These are phyloP conservation scores for Chiua sp. DNA, from an alignment of 1,284 basidiomycete genomes.

Conservation along the genomic window DNA sequence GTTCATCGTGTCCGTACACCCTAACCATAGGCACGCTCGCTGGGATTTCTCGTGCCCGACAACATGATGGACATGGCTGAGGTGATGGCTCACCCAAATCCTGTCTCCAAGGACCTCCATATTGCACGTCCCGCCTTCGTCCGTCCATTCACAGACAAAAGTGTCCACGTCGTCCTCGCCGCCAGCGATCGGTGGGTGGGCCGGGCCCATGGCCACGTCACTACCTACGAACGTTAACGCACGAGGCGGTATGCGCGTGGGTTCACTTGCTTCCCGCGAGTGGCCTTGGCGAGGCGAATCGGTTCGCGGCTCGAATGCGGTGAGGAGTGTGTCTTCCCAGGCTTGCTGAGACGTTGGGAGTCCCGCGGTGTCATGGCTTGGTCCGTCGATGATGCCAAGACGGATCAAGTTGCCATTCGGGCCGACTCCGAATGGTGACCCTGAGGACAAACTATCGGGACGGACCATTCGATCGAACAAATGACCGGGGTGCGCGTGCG, in stretches of 20 bases:
- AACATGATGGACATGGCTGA: constrained; percentile 23
- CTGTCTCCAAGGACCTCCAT: constrained; percentile 25
- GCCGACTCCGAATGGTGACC: neutral
- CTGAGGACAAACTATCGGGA: neutral
- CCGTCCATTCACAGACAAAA: constrained; percentile 31
- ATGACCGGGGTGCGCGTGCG: neutral
- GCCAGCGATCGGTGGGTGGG: neutral
- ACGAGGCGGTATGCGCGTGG: neutral
- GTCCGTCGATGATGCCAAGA: neutral
- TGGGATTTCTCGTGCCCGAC: constrained; percentile 24
- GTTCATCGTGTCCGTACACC: constrained; percentile 32
- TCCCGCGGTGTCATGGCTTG: neutral
- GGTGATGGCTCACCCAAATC: constrained; percentile 32
- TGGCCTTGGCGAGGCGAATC: neutral
- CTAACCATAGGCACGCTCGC: constrained; percentile 26
- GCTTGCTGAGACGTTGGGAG: constrained; percentile 1
- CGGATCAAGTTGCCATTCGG: neutral
- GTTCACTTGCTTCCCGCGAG: constrained; percentile 4
- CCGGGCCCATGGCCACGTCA: neutral
- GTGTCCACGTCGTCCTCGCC: constrained; percentile 16
- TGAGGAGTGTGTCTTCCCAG: constrained; percentile 13
- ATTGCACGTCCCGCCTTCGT: constrained; percentile 27
- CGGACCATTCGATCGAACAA: neutral
- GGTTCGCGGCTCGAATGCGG: neutral
- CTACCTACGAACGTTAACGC: neutral